Evolutionary conservation across 1,139 yeast genomes (phyloP).

Genomic region (Geotrichum fermentans): DNA sequence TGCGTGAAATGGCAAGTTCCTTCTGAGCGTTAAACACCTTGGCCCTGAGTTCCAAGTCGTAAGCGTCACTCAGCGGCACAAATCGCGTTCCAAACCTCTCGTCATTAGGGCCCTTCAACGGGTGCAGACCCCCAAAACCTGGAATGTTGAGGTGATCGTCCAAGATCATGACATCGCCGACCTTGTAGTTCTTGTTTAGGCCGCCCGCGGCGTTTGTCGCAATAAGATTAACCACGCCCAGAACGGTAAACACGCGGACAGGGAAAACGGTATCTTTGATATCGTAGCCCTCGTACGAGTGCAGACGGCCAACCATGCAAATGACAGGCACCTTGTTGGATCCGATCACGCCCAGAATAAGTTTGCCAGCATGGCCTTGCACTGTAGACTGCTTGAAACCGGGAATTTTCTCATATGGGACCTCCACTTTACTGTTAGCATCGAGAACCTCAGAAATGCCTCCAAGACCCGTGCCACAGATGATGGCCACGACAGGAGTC

Average conservation of each 20-base stretch:
- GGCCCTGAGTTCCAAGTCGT: slow-evolving; percentile 63
- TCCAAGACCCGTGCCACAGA: slow-evolving; percentile 94
- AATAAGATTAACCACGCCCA: slow-evolving; percentile 59
- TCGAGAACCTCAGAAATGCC: slow-evolving; percentile 63
- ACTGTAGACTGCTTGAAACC: slow-evolving; percentile 81
- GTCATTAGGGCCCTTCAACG: slow-evolving; percentile 82
- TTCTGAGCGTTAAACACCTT: slow-evolving; percentile 47
- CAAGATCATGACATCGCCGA: slow-evolving; percentile 89
- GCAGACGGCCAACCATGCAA: slow-evolving; percentile 91
- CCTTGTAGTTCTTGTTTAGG: slow-evolving; percentile 54
- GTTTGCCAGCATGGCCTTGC: slow-evolving; percentile 81
- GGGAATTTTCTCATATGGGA: slow-evolving; percentile 68
- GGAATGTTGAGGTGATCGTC: slow-evolving; percentile 87
- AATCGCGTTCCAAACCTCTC: slow-evolving; percentile 80
- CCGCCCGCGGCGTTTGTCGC: slow-evolving; percentile 97
- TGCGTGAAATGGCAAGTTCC: slow-evolving; percentile 51
- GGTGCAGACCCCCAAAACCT: slow-evolving; percentile 84
- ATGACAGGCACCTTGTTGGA: slow-evolving; percentile 67
- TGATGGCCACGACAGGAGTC: slow-evolving; percentile 55
- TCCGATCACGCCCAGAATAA: slow-evolving; percentile 76
- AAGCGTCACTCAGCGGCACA: slow-evolving; percentile 84
- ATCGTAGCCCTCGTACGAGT: slow-evolving; percentile 85
- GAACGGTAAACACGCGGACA: slow-evolving; percentile 61
- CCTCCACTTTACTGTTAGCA: slow-evolving; percentile 44
- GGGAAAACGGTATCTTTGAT: slow-evolving; percentile 83